Conservation (phyloP, 1,284 basidiomycete genomes). For the Naganishia cerealis region DNA sequence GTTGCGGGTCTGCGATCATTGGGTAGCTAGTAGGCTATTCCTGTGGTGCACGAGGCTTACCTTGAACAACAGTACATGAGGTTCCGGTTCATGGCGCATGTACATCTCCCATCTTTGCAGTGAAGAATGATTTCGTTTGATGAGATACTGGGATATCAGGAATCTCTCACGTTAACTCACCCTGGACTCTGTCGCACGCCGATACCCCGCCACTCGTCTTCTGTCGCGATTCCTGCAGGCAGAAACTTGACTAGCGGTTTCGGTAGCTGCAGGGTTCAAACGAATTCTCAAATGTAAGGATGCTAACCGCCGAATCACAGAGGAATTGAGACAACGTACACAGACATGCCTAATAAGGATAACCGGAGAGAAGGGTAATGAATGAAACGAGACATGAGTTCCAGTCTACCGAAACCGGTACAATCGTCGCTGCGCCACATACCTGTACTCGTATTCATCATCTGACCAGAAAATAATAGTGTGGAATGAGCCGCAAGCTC, state of each 20-base stretch:
- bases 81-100: slow-evolving; percentile 52
- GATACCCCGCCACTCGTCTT: slow-evolving; percentile 53
- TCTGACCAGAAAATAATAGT: slow-evolving; percentile 38
- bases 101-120: slow-evolving; percentile 54
- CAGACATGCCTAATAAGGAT: slow-evolving; percentile 50
- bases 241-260: slow-evolving; percentile 52
- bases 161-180: slow-evolving; percentile 37
- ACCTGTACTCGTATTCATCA: slow-evolving; percentile 54
- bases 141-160: background rate
- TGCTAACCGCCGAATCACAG: background rate
- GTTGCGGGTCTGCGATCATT: background rate
- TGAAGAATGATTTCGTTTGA: background rate
- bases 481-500: slow-evolving; percentile 5
- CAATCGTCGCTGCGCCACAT: background rate
- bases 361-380: background rate
- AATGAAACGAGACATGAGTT: slow-evolving; percentile 13
- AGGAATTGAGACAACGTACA: slow-evolving; percentile 40
- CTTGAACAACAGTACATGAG: slow-evolving; percentile 36
- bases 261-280: slow-evolving; percentile 43
- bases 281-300: background rate
- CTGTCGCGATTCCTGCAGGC: slow-evolving; percentile 50
- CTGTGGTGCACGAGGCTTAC: slow-evolving; percentile 4
- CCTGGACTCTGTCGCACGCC: slow-evolving; percentile 54
- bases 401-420: slow-evolving; percentile 9
- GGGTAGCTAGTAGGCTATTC: background rate